Evolutionary conservation across 306 rosid genomes (phyloP), one percentile per base, ranked within the genome.

Genomic region (Cucumis melo): DNA sequence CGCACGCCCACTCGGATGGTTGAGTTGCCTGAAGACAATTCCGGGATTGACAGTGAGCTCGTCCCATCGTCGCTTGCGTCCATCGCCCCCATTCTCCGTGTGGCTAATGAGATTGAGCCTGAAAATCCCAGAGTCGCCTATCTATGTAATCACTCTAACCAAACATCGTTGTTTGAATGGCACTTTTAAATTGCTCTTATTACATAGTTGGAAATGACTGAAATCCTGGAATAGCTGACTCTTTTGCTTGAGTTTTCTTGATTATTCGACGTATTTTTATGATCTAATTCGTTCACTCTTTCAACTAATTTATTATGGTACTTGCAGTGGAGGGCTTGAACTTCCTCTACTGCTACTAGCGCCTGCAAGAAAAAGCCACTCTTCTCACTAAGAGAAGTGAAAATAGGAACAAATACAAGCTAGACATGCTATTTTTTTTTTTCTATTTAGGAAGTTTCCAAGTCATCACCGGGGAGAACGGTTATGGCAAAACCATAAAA

Each of bases 71-170:
- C 92, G 3, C 93, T 95, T 53, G 85, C 90, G 16, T 50, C 77
- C 36, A 81, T 95, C 77, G 91, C 85, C 17, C 99, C 99, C 7
- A 89, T 92, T 68, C 92, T 95, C 63, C 87, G 99, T 14, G 96
- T 91, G 7, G 99, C 99, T 57, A 83, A 89, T 66, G 99, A 95
- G 76, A 88, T 95, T 74, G 91, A 90, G 74, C 64, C 21, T 39
- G 83, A 87, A 1, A 92, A 92, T 70, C 86, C 87, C 5, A 89
- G 99, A 81, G 98, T 92, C 77, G 98, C 98, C 4, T 90, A 95
- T 80, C 98, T 95, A 78, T 95, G 99, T 95, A 86, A 85, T 91
- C 78, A 29, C 32, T 59, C 42, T 38, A 76, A 60, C 79, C 55
- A 39, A 39, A 32, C 46, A 15, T 21, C 12, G 21, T 57, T 57